Percentiles rank a stretch among this genome's conserved stretches.
phyloP scores from a whole-genome alignment of 768 basidiomycete species.

The Phlegmacium glaucopus region DNA sequence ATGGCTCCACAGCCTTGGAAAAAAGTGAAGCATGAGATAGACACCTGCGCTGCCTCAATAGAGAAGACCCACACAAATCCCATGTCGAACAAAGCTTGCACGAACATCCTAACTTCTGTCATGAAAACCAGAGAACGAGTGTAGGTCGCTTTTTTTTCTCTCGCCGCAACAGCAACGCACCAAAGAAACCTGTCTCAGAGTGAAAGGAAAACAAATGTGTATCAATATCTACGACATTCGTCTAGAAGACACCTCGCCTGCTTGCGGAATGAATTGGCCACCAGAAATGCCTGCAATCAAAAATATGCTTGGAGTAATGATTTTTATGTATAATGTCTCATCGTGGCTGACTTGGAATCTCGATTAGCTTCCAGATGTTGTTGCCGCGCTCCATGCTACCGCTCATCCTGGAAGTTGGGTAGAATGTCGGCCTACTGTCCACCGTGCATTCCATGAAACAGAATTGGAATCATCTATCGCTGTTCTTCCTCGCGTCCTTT shows the following conservation, averaged over 20 bases:
- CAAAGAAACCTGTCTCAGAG: slow-evolving; percentile 33
- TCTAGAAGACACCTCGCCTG: slow-evolving; percentile 77
- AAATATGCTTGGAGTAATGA: slow-evolving; percentile 68
- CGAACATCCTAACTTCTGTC: slow-evolving; percentile 47
- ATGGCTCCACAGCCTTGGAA: slow-evolving; percentile 54
- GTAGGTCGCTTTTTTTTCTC: slow-evolving; percentile 21
- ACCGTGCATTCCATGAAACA: slow-evolving; percentile 52
- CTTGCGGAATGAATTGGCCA: slow-evolving; percentile 99
- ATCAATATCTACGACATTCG: slow-evolving; percentile 96
- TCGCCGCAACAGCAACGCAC: neutral
- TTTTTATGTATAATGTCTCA: slow-evolving; percentile 25
- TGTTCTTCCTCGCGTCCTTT: slow-evolving; percentile 75
- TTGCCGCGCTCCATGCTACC: slow-evolving; percentile 76
- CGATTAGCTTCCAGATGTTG: slow-evolving; percentile 73
- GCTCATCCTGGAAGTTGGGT: slow-evolving; percentile 78
- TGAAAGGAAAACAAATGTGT: slow-evolving; percentile 71
- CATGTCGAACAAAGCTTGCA: slow-evolving; percentile 56
- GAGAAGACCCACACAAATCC: slow-evolving; percentile 51
- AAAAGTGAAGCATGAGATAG: slow-evolving; percentile 50
- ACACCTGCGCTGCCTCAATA: slow-evolving; percentile 52
- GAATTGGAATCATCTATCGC: slow-evolving; percentile 67
- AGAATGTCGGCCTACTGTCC: slow-evolving; percentile 77
- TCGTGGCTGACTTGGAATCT: slow-evolving; percentile 3
- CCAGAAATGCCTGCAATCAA: slow-evolving; percentile 76
- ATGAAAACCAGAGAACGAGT: slow-evolving; percentile 37